These are phyloP conservation scores for Candolleomyces aberdarensis DNA, from an alignment of 768 basidiomycete genomes.

Conservation along the genomic window DNA sequence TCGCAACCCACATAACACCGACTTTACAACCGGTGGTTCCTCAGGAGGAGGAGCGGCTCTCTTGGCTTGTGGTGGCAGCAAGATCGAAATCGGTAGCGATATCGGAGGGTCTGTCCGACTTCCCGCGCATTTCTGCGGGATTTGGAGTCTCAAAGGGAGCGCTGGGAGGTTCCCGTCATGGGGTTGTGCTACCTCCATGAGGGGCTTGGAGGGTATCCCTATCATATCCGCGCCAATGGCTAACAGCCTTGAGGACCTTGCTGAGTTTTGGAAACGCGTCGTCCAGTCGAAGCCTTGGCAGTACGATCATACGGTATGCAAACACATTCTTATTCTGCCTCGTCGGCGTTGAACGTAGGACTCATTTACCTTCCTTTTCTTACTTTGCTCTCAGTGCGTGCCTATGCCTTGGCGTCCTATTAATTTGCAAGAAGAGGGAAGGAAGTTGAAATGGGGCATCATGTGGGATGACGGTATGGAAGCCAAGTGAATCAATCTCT, in stretches of 20 bases:
- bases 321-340: constrained; percentile 8
- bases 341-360: constrained; percentile 23
- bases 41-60: constrained; percentile 71
- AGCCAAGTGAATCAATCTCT: background rate
- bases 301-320: constrained; percentile 56
- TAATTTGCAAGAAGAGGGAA: constrained; percentile 42
- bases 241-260: constrained; percentile 55
- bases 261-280: constrained; percentile 63
- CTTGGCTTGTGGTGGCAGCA: constrained; percentile 59
- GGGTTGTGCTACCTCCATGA: constrained; percentile 43
- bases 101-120: constrained; percentile 70
- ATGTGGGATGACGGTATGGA: constrained; percentile 60
- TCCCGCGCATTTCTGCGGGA: constrained; percentile 71
- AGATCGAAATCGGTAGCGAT: constrained; percentile 71
- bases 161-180: constrained; percentile 53
- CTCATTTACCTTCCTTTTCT: background rate
- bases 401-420: constrained; percentile 49
- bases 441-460: constrained; percentile 59
- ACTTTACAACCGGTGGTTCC: constrained; percentile 57
- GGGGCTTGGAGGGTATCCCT: constrained; percentile 57
- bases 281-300: constrained; percentile 62
- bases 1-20: constrained; percentile 57
- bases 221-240: constrained; percentile 60
- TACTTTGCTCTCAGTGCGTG: constrained; percentile 33
- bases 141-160: constrained; percentile 64